These are phyloP conservation scores for Phoenix dactylifera DNA, from an alignment of 176 grass and related monocot species.

Conservation along the genomic window DNA sequence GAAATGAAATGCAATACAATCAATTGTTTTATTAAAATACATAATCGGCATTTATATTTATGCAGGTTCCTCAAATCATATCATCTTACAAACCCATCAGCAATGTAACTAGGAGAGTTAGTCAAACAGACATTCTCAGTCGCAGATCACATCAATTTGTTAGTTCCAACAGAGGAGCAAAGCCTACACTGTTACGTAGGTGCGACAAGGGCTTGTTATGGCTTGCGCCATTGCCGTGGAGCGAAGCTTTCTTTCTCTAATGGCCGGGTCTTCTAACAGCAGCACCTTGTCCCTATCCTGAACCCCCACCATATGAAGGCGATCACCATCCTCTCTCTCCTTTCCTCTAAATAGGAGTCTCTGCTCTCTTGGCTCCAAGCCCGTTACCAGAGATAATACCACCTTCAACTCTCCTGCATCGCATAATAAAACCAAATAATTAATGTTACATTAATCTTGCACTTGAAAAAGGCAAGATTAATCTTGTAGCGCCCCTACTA, in stretches of 20 bases:
- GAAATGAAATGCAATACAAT: no score
- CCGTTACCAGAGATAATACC: constrained; percentile 48
- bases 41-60: no score
- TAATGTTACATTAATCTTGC: no score
- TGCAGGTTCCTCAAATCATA: no score
- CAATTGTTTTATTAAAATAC: no score
- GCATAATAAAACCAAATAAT: not conserved
- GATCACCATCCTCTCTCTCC: constrained; percentile 68
- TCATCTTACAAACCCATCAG: no score
- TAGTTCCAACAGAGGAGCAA: no score
- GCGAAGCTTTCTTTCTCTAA: constrained; percentile 76
- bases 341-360: constrained; percentile 76
- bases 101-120: no score
- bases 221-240: constrained; percentile 63
- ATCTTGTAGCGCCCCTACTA: no score
- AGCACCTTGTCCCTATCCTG: constrained; percentile 85
- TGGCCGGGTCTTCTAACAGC: constrained; percentile 77
- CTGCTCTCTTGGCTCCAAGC: constrained; percentile 74
- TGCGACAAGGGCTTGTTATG: constrained; percentile 59
- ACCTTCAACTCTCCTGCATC: constrained; percentile 75
- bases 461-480: no score
- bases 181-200: constrained; percentile 41
- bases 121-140: no score
- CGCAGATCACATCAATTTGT: no score
- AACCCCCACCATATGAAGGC: constrained; percentile 84